Evolutionary conservation across 768 basidiomycete genomes (phyloP).

Genomic region (Gautieria morchelliformis): DNA sequence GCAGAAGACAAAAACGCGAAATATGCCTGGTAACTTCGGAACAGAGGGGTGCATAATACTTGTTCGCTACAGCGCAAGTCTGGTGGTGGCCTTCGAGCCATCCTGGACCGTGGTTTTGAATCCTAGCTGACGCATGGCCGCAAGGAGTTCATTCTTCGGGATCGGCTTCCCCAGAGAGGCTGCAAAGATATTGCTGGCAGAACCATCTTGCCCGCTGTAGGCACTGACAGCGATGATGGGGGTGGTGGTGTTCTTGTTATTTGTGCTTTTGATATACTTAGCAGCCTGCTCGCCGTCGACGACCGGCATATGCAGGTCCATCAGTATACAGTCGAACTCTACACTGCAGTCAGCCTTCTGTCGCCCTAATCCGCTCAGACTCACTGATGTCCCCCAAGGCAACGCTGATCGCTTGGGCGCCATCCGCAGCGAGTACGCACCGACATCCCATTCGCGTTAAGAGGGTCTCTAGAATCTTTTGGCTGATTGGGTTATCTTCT

Average conservation of each 20-base stretch:
- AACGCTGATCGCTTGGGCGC: slow-evolving; percentile 93
- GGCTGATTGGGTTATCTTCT: slow-evolving; percentile 96
- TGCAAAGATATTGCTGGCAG: slow-evolving; percentile 61
- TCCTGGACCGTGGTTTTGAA: slow-evolving; percentile 69
- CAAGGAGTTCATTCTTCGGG: slow-evolving; percentile 75
- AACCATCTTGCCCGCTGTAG: slow-evolving; percentile 64
- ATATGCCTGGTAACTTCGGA: neutral
- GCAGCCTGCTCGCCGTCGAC: slow-evolving; percentile 97
- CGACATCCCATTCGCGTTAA: slow-evolving; percentile 91
- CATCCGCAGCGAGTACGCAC: slow-evolving; percentile 91
- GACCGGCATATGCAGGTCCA: slow-evolving; percentile 94
- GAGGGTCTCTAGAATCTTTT: slow-evolving; percentile 93
- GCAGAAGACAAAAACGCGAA: neutral
- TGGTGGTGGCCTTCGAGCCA: slow-evolving; percentile 6
- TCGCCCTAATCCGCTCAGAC: slow-evolving; percentile 24
- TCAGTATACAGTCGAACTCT: slow-evolving; percentile 95
- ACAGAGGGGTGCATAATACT: neutral
- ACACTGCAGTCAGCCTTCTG: slow-evolving; percentile 15
- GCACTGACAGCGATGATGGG: slow-evolving; percentile 91
- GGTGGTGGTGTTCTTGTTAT: slow-evolving; percentile 87
- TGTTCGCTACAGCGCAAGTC: slow-evolving; percentile 3
- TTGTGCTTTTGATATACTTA: slow-evolving; percentile 93
- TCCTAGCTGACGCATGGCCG: slow-evolving; percentile 75
- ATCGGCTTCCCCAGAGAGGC: slow-evolving; percentile 84
- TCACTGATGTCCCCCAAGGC: slow-evolving; percentile 96